Evolutionary conservation across 805 yeast species (phyloP).

Genomic region (Cyberlindnera euphorbiiphila): DNA sequence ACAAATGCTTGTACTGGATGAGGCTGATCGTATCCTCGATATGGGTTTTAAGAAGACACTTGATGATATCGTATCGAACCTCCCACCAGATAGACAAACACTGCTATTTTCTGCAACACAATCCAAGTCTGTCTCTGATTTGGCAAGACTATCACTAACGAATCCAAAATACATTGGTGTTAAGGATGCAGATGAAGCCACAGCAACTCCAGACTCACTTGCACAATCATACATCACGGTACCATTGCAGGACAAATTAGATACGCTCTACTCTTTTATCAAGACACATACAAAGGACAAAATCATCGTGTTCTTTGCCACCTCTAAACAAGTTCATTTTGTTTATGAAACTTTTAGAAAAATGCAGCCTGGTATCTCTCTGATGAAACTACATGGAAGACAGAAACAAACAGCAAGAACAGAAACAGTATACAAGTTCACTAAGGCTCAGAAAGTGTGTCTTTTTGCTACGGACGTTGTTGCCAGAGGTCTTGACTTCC

Average conservation of each 20-base stretch:
- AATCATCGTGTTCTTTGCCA: conserved; percentile 72
- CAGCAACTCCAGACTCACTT: conserved; percentile 77
- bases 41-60: conserved; percentile 70
- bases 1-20: conserved; percentile 82
- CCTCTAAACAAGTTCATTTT: conserved; percentile 55
- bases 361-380: conserved; percentile 41
- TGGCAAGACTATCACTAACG: conserved; percentile 84
- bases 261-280: conserved; percentile 68
- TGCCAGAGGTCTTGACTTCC: conserved; percentile 94
- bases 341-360: conserved; percentile 27
- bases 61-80: conserved; percentile 56
- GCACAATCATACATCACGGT: conserved; percentile 79
- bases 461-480: conserved; percentile 97
- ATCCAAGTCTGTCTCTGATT: conserved; percentile 75
- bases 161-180: conserved; percentile 90
- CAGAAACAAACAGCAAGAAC: conserved; percentile 74
- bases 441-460: conserved; percentile 49
- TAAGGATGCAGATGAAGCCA: conserved; percentile 55
- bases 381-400: conserved; percentile 81
- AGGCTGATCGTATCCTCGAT: conserved; percentile 88
- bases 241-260: conserved; percentile 75
- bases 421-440: conserved; percentile 61
- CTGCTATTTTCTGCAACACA: conserved; percentile 94
- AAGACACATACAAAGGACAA: conserved; percentile 77
- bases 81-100: conserved; percentile 90